A percentile compares a stretch with the other conserved stretches of the same genome.
phyloP scores from a whole-genome alignment of 75 land plant genomes.

The Sequoiadendron giganteum region DNA sequence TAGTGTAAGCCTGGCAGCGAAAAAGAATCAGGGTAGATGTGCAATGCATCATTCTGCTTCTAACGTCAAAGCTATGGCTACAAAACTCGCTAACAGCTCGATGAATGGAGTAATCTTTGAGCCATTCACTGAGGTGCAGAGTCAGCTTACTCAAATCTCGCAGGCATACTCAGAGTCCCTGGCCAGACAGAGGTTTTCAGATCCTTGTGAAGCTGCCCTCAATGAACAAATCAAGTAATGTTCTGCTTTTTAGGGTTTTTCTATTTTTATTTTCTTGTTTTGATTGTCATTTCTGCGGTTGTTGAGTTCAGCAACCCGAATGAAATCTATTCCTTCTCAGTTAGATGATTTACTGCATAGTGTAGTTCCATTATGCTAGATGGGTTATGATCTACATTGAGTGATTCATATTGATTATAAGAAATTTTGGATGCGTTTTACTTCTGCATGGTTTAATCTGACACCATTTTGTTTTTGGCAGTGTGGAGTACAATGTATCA shows the following conservation, averaged over 20 bases:
- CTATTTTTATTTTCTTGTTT: background rate
- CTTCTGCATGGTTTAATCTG: background rate
- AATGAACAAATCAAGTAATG: conserved; percentile 10
- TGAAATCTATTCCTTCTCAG: background rate
- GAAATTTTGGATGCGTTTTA: background rate
- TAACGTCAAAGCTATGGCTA: background rate
- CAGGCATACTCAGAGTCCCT: conserved; percentile 49
- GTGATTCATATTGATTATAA: background rate
- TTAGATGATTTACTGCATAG: background rate
- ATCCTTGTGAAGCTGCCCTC: conserved; percentile 66
- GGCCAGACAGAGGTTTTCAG: conserved; percentile 68
- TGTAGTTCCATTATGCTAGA: background rate
- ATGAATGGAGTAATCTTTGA: conserved; percentile 73
- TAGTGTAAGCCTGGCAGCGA: background rate
- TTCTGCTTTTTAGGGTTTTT: background rate
- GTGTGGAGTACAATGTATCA: conserved; percentile 93
- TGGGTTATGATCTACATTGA: background rate
- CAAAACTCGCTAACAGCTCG: background rate
- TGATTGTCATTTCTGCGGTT: too few species aligned
- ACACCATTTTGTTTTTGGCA: conserved; percentile 25
- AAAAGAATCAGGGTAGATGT: conserved; percentile 19
- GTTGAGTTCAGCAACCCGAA: too few species aligned
- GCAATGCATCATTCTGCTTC: background rate
- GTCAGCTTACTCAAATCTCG: conserved; percentile 66
- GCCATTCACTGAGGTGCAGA: conserved; percentile 85